Conservation (phyloP, 148 eudicot genomes). For the Chenopodium quinoa region DNA sequence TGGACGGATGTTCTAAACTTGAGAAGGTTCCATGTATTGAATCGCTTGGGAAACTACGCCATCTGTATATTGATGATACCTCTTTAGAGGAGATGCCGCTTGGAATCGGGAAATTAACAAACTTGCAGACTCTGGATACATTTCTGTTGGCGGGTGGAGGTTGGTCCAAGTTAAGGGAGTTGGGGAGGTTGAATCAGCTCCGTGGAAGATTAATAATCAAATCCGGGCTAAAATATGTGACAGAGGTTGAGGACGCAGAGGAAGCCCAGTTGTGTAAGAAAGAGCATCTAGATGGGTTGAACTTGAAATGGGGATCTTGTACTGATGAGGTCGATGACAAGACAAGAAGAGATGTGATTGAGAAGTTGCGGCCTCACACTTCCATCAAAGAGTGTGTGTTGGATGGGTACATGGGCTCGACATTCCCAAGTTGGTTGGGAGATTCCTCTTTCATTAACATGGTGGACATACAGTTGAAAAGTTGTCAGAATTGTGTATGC, state of each 20-base stretch:
- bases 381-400: neutral
- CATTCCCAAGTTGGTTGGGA: neutral
- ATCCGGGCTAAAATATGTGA: no score
- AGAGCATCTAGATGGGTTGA: no score
- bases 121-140: neutral
- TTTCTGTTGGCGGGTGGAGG: neutral
- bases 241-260: no score
- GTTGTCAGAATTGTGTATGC: neutral
- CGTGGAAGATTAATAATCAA: neutral
- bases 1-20: neutral
- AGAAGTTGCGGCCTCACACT: no score
- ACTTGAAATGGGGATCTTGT: no score
- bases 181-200: neutral
- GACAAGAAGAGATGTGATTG: no score
- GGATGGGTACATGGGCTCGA: neutral
- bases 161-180: neutral
- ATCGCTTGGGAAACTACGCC: neutral
- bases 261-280: no score
- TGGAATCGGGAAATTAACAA: slow-evolving; percentile 13
- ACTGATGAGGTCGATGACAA: no score
- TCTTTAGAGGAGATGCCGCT: neutral
- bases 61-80: neutral
- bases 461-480: neutral
- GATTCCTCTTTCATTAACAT: neutral
- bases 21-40: neutral